Percentiles rank a stretch among this genome's conserved stretches.
Conservation (phyloP, 352 stramenopile genomes). For the Phytophthora hibernalis region DNA sequence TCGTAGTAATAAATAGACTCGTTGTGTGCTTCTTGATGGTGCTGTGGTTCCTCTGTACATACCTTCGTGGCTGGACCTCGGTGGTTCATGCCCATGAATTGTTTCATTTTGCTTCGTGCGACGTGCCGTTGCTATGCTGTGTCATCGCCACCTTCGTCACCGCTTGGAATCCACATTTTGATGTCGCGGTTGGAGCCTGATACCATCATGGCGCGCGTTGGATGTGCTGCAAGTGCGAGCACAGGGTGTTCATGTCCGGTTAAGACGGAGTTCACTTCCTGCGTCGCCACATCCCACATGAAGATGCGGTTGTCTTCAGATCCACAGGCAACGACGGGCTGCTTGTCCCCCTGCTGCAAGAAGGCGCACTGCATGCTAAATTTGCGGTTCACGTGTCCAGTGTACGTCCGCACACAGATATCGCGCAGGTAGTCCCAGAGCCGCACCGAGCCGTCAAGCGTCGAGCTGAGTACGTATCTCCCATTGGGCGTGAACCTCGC, state of each 20-base stretch:
- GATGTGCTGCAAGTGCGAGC: slow-evolving; percentile 89
- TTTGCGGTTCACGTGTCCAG: slow-evolving; percentile 78
- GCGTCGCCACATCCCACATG: slow-evolving; percentile 92
- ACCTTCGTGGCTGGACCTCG: neutral
- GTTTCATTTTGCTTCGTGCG: neutral
- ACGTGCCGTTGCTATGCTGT: slow-evolving; percentile 16
- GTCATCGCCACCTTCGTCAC: slow-evolving; percentile 11
- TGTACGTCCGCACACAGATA: slow-evolving; percentile 73
- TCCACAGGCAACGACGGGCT: slow-evolving; percentile 84
- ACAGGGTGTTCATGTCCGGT: slow-evolving; percentile 81
- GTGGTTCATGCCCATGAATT: neutral
- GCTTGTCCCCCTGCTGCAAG: slow-evolving; percentile 45
- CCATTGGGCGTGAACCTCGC: slow-evolving; percentile 95
- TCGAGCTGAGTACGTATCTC: slow-evolving; percentile 92
- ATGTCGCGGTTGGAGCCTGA: slow-evolving; percentile 85
- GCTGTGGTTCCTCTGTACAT: slow-evolving; percentile 13
- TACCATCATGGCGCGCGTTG: slow-evolving; percentile 57
- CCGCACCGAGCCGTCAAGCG: slow-evolving; percentile 91
- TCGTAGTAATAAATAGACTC: slow-evolving; percentile 65
- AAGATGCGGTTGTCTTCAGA: slow-evolving; percentile 94
- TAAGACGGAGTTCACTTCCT: slow-evolving; percentile 66
- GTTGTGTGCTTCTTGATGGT: slow-evolving; percentile 32
- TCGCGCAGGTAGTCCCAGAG: slow-evolving; percentile 90
- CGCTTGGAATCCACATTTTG: slow-evolving; percentile 48
- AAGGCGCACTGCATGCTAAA: slow-evolving; percentile 92